phyloP scores from a whole-genome alignment of 2,329 filamentous ascomycete species.

The Fusarium sp. region DNA sequence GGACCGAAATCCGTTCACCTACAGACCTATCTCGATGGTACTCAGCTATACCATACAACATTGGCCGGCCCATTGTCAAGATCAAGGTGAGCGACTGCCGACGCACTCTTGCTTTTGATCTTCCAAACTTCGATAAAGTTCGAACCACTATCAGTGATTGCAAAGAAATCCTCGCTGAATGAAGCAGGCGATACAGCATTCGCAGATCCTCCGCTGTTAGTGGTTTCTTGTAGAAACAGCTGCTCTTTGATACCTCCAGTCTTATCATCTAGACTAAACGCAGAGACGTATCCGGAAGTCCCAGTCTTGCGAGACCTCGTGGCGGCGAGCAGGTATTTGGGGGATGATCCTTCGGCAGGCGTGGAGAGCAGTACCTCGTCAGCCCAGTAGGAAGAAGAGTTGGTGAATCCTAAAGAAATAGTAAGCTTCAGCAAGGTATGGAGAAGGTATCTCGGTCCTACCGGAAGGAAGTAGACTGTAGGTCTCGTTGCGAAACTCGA shows the following conservation, averaged over 20 bases:
- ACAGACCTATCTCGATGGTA: too few relatives aligned
- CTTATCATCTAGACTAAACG: background rate
- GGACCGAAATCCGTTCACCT: too few relatives aligned
- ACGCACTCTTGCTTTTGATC: background rate
- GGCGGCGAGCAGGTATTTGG: background rate
- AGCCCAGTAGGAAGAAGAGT: background rate
- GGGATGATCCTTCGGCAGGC: background rate
- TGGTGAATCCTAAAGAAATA: background rate
- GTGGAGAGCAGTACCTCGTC: background rate
- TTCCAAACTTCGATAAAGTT: background rate
- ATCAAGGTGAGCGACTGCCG: background rate
- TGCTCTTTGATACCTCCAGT: background rate
- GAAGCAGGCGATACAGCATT: background rate
- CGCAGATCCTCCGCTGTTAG: background rate
- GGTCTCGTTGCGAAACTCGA: background rate
- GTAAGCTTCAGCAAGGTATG: accelerated
- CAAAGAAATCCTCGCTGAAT: background rate
- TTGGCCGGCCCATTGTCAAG: background rate
- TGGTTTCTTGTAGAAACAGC: background rate
- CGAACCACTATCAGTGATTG: background rate
- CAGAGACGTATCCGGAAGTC: background rate
- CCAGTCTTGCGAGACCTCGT: background rate
- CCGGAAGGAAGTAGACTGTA: background rate
- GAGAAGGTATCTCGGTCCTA: accelerated
- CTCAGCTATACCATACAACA: background rate